These are phyloP conservation scores for Spiromastix sp. DNA, from an alignment of 2,329 filamentous ascomycete genomes.

Conservation along the genomic window DNA sequence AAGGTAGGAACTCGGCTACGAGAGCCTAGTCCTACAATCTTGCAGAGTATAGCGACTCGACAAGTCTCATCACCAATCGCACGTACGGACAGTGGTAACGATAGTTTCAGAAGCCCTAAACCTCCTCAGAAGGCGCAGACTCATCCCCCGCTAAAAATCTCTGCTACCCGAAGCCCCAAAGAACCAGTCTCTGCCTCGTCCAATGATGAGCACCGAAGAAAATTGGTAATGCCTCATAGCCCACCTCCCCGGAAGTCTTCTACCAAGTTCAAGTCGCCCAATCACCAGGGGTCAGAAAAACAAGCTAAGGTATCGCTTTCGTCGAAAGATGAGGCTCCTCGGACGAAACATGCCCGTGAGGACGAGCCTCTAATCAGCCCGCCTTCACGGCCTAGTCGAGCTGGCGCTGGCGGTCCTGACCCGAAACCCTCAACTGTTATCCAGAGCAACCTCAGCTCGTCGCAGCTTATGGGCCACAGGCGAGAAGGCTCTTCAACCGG, in stretches of 20 bases:
- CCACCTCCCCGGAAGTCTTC: conserved; percentile 55
- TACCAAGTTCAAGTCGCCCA: conserved; percentile 40
- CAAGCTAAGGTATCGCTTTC: background rate
- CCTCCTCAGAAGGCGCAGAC: conserved; percentile 3
- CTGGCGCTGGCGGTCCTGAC: conserved; percentile 55
- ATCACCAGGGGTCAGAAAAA: too few species aligned
- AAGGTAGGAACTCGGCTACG: conserved; percentile 26
- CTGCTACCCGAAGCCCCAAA: too few species aligned
- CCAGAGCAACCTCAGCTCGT: conserved; percentile 43
- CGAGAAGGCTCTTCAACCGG: conserved; percentile 40
- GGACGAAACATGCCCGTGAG: conserved; percentile 23
- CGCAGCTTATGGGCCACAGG: conserved; percentile 40
- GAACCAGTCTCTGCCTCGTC: too few species aligned
- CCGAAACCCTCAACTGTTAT: conserved; percentile 44
- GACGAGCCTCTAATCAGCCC: conserved; percentile 27
- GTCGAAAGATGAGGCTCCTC: background rate
- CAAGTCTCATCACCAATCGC: conserved; percentile 11
- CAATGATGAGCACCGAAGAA: background rate
- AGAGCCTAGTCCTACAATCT: conserved; percentile 27
- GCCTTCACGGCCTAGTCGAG: conserved; percentile 56
- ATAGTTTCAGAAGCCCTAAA: conserved; percentile 1
- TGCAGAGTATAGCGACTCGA: conserved; percentile 21
- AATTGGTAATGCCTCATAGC: conserved; percentile 39
- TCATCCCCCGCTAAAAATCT: conserved; percentile 2
- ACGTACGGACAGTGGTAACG: conserved; percentile 6